Base-by-base conservation (phyloP, 1,284 basidiomycete genomes). In the Inonotus obliquus region DNA sequence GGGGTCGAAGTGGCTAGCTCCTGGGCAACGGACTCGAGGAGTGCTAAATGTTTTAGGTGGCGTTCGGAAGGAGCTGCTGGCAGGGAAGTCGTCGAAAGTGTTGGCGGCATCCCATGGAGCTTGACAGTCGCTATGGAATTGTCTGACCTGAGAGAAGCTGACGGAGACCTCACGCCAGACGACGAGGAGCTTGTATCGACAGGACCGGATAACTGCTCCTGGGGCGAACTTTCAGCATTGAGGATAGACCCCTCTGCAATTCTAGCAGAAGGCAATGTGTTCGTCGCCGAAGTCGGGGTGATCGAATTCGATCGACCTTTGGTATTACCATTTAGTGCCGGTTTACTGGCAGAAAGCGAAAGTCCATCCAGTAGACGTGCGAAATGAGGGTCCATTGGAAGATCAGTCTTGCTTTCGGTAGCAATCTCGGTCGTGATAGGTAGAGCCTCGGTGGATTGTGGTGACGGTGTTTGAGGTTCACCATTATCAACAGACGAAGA, bases 21-120 rank as follows among this genome's bases (percentile, higher is more conserved):
- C 65, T 86, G 83, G 1, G 82, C 88, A 44, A 91, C 82, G 19
- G 81, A 78, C 69, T 92, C 89, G n/a, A 92, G 75, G 63, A 92
- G 75, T 1, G 89, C 86, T 39, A 91, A 76, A 66, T 91, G 89
- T 68, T 83, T 85, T 70, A 89, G 71, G 64, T 80, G 80, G 69
- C 85, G 87, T 21, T 82, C 80, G 63, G 78, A 80, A 23, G 73
- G 67, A 17, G 80, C 71, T 54, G 78, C 77, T 9, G 81, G 76
- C 54, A 88, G 73, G 69, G 88, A 87, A 0, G 86, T 85, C 4
- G 84, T 86, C 59, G 87, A 82, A 66, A 86, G 83, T 6, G 82
- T 80, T 21, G 80, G 79, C 32, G 68, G 62, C 21, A 65, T 61
- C 23, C 71, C 71, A 7, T 64, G 63, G 52, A 67, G 69, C 23